Percentiles rank a stretch among this genome's conserved stretches.
Conservation (phyloP, 2,329 filamentous ascomycete genomes). For the Albophoma yamanashiensis region DNA sequence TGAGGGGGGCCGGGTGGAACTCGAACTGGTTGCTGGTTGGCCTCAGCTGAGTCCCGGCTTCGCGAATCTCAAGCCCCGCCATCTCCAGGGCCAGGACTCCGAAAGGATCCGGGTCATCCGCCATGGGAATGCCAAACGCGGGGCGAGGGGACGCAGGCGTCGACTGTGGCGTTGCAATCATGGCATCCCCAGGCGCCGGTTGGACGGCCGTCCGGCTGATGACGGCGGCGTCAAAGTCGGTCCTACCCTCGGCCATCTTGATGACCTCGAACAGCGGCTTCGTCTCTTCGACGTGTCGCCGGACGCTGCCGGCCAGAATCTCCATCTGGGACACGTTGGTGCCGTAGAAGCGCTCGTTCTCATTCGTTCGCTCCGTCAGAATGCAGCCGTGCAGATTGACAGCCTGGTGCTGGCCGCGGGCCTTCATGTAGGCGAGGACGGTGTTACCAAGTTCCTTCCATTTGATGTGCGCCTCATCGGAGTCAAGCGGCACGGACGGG, state of each 20-base stretch:
- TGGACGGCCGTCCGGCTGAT: conserved; percentile 53
- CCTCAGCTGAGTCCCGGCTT: conserved; percentile 63
- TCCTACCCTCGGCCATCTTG: conserved; percentile 77
- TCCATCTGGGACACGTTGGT: conserved; percentile 40
- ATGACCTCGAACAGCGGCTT: conserved; percentile 66
- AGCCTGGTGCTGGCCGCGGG: conserved; percentile 42
- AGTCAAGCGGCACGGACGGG: conserved; percentile 51
- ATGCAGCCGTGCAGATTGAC: conserved; percentile 47
- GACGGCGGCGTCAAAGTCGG: conserved; percentile 57
- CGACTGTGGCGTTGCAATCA: conserved; percentile 36
- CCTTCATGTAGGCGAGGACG: conserved; percentile 48
- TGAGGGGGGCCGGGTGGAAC: conserved; percentile 65
- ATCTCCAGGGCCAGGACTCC: conserved; percentile 85
- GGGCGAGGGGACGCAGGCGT: conserved; percentile 27
- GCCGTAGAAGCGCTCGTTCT: conserved; percentile 50
- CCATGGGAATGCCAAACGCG: conserved; percentile 67
- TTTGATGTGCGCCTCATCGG: conserved; percentile 37
- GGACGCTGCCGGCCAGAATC: conserved; percentile 45
- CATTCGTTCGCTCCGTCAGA: conserved; percentile 44
- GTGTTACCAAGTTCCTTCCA: conserved; percentile 43
- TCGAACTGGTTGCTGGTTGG: conserved; percentile 75
- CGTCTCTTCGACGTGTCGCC: conserved; percentile 42
- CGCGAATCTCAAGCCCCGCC: conserved; percentile 79
- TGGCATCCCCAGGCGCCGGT: conserved; percentile 66
- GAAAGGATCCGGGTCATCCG: conserved; percentile 82